Evolutionary conservation across 768 basidiomycete species (phyloP).

Genomic region (Tephrocybe sp.): DNA sequence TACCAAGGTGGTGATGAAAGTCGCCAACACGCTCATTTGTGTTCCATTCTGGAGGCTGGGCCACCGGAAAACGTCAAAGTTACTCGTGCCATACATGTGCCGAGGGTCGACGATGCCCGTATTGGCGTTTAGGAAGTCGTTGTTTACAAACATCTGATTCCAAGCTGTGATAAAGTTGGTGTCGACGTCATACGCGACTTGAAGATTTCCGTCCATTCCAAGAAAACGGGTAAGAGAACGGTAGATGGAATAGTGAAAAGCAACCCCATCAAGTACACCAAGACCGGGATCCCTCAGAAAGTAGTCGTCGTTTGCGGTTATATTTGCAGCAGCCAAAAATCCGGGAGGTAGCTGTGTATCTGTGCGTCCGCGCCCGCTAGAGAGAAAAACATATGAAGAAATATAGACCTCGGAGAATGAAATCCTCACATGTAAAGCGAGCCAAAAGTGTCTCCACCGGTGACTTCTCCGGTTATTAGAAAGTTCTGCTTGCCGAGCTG

Average conservation of each 20-base stretch:
- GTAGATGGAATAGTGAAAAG: constrained; percentile 95
- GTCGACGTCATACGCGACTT: constrained; percentile 84
- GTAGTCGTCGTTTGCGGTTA: constrained; percentile 60
- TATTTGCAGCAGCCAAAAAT: constrained; percentile 67
- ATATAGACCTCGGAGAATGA: background rate
- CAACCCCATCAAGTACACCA: constrained; percentile 73
- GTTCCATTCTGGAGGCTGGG: constrained; percentile 85
- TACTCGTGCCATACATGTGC: constrained; percentile 91
- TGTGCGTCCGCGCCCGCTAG: constrained; percentile 86
- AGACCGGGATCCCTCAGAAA: constrained; percentile 71
- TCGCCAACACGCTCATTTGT: constrained; percentile 69
- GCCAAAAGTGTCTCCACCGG: constrained; percentile 91
- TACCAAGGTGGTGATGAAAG: constrained; percentile 76
- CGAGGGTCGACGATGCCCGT: constrained; percentile 71
- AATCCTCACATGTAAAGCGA: constrained; percentile 74
- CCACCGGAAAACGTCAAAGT: constrained; percentile 96
- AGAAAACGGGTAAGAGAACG: constrained; percentile 84
- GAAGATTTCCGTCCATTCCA: constrained; percentile 94
- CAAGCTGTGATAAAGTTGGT: constrained; percentile 86
- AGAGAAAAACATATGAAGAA: background rate
- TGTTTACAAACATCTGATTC: constrained; percentile 88
- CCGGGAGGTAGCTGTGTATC: constrained; percentile 66
- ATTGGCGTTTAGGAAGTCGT: constrained; percentile 80
- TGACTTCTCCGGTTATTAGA: constrained; percentile 91
- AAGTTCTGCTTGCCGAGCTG: constrained; percentile 81